Evolutionary conservation across 257 asterid genomes (phyloP).

Genomic region (Plantago ovata): DNA sequence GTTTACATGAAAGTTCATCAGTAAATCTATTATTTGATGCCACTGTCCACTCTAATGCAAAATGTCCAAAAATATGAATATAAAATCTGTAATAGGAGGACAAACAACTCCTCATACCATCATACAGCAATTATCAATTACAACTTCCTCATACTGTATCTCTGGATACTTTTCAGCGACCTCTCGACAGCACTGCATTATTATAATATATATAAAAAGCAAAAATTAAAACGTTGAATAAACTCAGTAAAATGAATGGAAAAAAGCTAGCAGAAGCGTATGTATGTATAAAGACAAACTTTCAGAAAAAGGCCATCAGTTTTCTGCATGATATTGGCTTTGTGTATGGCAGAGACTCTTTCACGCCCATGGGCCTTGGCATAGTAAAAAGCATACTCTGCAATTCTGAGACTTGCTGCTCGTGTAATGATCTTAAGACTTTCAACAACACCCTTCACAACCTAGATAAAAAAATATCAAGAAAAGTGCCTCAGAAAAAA

Average conservation of each 20-base stretch:
- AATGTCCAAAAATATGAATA: too few species aligned
- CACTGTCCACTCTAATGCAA: too few species aligned
- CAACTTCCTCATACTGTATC: conserved; percentile 84
- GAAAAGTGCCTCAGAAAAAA: conserved; percentile 15
- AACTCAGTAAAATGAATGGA: background rate
- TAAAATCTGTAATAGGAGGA: conserved; percentile 3
- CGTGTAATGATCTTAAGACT: conserved; percentile 95
- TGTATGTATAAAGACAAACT: conserved; percentile 38
- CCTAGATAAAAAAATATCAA: conserved; percentile 54
- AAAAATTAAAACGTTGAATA: conserved; percentile 24
- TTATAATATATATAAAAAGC: too few species aligned
- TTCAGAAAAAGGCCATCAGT: conserved; percentile 97
- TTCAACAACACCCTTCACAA: conserved; percentile 97
- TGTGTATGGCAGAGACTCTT: conserved; percentile 95
- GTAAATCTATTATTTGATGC: background rate
- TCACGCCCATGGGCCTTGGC: conserved; percentile 90
- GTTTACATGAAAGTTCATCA: too few species aligned
- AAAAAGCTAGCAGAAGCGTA: background rate
- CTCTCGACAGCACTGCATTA: conserved; percentile 89
- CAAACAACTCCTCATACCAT: conserved; percentile 50
- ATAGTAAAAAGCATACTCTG: conserved; percentile 92
- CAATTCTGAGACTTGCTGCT: conserved; percentile 89
- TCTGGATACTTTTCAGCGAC: conserved; percentile 95
- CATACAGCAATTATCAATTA: conserved; percentile 94
- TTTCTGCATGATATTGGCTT: conserved; percentile 98